Conservation (phyloP, 2,329 filamentous ascomycete genomes). For the Aspergillus versicolor region DNA sequence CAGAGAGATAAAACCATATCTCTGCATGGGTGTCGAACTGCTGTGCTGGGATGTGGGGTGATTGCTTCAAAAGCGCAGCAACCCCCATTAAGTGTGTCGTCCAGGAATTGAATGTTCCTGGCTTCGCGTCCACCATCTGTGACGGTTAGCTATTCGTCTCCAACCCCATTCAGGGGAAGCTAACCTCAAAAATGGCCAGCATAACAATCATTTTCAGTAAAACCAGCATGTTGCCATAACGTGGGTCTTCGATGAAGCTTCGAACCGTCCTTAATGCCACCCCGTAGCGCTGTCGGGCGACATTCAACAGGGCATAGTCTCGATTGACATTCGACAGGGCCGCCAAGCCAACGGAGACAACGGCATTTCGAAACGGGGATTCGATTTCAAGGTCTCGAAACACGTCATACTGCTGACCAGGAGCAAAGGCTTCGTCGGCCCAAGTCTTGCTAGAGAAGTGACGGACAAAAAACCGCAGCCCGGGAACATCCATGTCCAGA, state of each 20-base stretch:
- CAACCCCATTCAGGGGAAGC: neutral
- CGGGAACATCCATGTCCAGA: conserved; percentile 19
- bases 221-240: neutral
- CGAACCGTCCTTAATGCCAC: conserved; percentile 17
- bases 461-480: conserved; percentile 24
- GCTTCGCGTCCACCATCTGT: conserved; percentile 22
- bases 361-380: conserved; percentile 20
- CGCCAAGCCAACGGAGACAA: conserved; percentile 24
- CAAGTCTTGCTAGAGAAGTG: conserved; percentile 19
- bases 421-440: neutral
- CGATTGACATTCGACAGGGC: conserved; percentile 26
- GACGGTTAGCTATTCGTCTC: neutral
- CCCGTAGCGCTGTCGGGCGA: conserved; percentile 24
- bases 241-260: neutral
- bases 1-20: conserved; percentile 12
- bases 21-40: neutral
- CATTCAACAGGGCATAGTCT: conserved; percentile 15
- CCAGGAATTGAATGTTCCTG: conserved; percentile 18
- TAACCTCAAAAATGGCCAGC: conserved; percentile 25
- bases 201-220: conserved; percentile 21
- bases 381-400: conserved; percentile 9
- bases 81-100: conserved; percentile 23
- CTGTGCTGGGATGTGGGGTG: neutral
- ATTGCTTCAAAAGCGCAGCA: conserved; percentile 18
- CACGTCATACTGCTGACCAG: neutral